Base-by-base conservation (phyloP, 768 basidiomycete genomes). In the Lactarius sanguifluus region DNA sequence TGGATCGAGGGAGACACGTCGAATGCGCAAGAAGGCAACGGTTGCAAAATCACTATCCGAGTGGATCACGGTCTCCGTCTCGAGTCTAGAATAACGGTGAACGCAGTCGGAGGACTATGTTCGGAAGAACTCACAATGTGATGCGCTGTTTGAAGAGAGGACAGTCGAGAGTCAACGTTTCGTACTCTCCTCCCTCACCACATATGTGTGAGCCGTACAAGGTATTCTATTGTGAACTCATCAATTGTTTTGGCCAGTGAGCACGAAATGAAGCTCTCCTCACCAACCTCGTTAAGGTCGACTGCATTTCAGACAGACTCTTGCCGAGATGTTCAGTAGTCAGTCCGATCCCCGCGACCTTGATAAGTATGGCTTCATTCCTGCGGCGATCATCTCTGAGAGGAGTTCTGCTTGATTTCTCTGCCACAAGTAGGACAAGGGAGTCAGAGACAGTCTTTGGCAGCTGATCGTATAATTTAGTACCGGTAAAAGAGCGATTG, bases 101-200 rank as follows among this genome's bases (percentile, higher is more conserved):
- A 34, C 25, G 57, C 16, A 41, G 12, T 40, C 57, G 15, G 32
- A 15, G 52, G 52, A 30, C 30, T 60, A 47, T 47, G 47, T 10
- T 40, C 15, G 20, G 28, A 43, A 40, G 10, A n/a, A 71, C 88
- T 71, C 71, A 93, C 88, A 98, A 74, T 8, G 79, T 74, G 41
- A 99, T 89, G 12, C 83, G 81, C 45, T 83, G 82, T 70, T 92
- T 92, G 84, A 96, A 98, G 15, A 96, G 73, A 0, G 96, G 92
- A 67, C 90, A 91, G 70, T 97, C 92, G 15, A 95, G 79, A 1
- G 96, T 98, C 64, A 98, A 79, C 0, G 90, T 92, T 75, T 99
- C 97, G 76, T 98, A 99, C 78, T 99, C 97, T 2, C 97, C 97
- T 2, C 97, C 97, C 78, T 99, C 97, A 12, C 97, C 97, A 68